Base-by-base conservation (phyloP, 2,329 filamentous ascomycete genomes). In the Cercospora citrullina region DNA sequence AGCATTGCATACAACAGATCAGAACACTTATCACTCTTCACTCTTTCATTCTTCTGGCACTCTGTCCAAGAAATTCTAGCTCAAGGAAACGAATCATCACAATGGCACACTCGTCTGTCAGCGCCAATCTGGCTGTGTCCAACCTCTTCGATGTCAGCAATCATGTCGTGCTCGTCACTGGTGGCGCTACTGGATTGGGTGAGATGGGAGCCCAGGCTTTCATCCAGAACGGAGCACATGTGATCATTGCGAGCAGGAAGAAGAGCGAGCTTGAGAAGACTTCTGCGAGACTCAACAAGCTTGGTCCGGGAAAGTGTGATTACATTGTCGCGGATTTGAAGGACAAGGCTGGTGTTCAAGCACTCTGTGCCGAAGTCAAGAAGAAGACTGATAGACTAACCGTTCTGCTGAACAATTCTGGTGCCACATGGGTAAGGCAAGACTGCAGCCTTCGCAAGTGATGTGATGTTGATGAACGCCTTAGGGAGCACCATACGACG, bases 401-500 rank as follows among this genome's bases (percentile, higher is more conserved):
- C 67, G 80, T 84, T 26, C 75, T 84, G 12, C 73, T 84, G 58
- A 83, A 83, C 74, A 83, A 84, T 67, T 82, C 82, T 1, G 82
- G 82, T 1, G 81, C 83, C 0, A 75, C 76, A 7, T 78, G 76
- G 76, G 74, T 67, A 33, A 69, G 61, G n/a, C 48, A 14, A n/a
- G n/a, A 21, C 14, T 12, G 30, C 10, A 30, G 7, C 39, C 30
- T 14, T 28, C 30, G 57, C 12, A n/a, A 18, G 26, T 39, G 33
- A 21, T 5, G 5, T 39, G 33, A 16, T 51, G n/a, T 10, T 68
- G 42, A 63, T 55, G 9, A 59, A 12, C 5, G 36, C 12, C 21
- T 31, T 71, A 73, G 80, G 86, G 85, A 9, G 86, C 83, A 28
- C 83, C 85, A 30, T 87, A 87, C 74, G 84, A 86, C 68, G 81